phyloP scores from a whole-genome alignment of 1,284 basidiomycete genomes.

The Malassezia brasiliensis region DNA sequence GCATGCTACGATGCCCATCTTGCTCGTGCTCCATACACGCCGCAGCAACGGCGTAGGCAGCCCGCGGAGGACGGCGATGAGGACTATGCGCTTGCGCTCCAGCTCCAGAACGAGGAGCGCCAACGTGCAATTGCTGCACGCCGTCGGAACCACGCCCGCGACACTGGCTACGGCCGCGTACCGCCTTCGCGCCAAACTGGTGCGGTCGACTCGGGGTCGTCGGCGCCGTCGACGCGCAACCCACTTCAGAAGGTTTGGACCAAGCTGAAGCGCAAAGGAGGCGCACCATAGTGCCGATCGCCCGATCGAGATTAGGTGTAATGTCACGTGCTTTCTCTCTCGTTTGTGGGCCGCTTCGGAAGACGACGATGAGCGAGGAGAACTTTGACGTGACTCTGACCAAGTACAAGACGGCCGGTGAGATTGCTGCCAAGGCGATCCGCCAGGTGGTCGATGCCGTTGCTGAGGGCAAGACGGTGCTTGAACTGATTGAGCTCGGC shows the following conservation, averaged over 20 bases:
- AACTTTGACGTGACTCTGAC: constrained; percentile 40
- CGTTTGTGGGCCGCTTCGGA: background rate
- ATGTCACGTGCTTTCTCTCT: background rate
- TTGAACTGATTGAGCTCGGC: constrained; percentile 83
- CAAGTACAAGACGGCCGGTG: constrained; percentile 67
- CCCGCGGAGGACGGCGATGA: background rate
- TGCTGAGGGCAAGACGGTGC: constrained; percentile 62
- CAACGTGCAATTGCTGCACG: constrained; percentile 10
- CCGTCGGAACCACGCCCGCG: background rate
- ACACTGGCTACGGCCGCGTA: background rate
- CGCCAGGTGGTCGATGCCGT: constrained; percentile 55
- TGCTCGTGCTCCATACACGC: background rate
- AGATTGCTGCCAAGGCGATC: constrained; percentile 74
- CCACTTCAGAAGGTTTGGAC: constrained; percentile 1
- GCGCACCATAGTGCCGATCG: background rate
- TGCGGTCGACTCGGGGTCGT: background rate
- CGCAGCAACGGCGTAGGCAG: background rate
- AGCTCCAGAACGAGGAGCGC: constrained; percentile 16
- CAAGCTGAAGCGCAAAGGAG: constrained; percentile 4
- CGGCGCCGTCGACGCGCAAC: background rate
- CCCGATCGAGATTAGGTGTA: background rate
- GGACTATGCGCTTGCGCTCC: constrained; percentile 14
- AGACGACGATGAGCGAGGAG: constrained; percentile 21
- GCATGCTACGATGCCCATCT: constrained; percentile 9
- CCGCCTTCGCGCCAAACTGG: background rate